These are phyloP conservation scores for Pyrenophora seminiperda DNA, from an alignment of 2,329 filamentous ascomycete genomes.

Conservation along the genomic window DNA sequence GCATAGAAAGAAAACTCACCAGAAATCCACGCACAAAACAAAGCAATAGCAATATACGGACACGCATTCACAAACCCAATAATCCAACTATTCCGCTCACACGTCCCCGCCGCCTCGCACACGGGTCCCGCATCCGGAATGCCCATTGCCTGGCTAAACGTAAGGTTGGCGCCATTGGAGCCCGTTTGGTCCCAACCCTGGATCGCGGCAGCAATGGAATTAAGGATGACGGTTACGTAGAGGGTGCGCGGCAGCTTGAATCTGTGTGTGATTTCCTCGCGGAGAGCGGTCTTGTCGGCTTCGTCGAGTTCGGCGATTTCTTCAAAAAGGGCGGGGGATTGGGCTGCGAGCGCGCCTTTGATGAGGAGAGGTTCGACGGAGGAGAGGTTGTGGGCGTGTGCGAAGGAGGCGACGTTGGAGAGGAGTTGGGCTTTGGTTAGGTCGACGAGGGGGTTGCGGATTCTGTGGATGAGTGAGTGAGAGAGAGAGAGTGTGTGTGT, in stretches of 20 bases:
- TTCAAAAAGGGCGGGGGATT: constrained; percentile 68
- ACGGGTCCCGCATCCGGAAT: constrained; percentile 33
- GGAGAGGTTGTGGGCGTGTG: constrained; percentile 61
- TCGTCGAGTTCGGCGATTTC: constrained; percentile 66
- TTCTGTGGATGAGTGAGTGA: constrained; percentile 45
- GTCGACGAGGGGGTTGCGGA: constrained; percentile 63
- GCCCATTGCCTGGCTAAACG: constrained; percentile 56
- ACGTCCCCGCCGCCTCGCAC: constrained; percentile 33
- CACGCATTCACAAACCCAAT: constrained; percentile 42
- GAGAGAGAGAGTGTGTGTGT: not conserved
- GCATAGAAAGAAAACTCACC: too few relatives aligned
- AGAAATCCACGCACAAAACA: constrained; percentile 34
- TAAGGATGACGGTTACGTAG: constrained; percentile 69
- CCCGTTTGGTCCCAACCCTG: constrained; percentile 68
- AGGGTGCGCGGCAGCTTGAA: constrained; percentile 63
- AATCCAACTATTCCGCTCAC: constrained; percentile 42
- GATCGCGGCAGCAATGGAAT: constrained; percentile 72
- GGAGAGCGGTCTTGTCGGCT: constrained; percentile 64
- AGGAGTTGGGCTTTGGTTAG: constrained; percentile 60
- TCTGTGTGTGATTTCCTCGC: constrained; percentile 66
- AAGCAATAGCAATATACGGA: constrained; percentile 39
- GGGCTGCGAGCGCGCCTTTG: constrained; percentile 68
- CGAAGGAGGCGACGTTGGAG: constrained; percentile 65
- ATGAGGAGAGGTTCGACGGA: constrained; percentile 64
- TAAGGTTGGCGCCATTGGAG: constrained; percentile 60